Evolutionary conservation across 805 yeast species (phyloP), one percentile per base, ranked within the genome.

Genomic region (Starmera pachycereana): DNA sequence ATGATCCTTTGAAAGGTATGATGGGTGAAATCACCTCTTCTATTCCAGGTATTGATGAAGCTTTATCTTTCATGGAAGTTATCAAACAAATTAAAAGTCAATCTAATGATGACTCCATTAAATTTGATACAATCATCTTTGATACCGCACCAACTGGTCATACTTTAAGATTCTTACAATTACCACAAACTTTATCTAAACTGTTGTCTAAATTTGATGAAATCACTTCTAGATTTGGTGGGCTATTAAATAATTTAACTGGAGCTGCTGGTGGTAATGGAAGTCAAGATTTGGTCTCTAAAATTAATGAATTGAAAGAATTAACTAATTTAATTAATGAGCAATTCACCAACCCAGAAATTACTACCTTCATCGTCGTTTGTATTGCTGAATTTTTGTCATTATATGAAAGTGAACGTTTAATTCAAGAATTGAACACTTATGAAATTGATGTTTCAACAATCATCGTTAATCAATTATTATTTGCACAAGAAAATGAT

Each of bases 91-190:
- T 92, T 62, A 89, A 88, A 63, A 78, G 74, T 49, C 92, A 84
- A 64, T 68, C 69, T 46, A 50, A 50, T 22, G 63, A 64, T 14
- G 56, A 60, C 27, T 63, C 61, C 27, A 65, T 72, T 44, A 70
- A 70, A 36, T 92, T 83, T 59, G 87, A 84, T 50, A 87, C 95
- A 8, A 89, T 92, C 48, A 87, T 92, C 49, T 92, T 92, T 56
- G 99, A 92, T 62, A 92, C 99, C n/a, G 98, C 99, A 0, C 99
- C 99, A 52, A 92, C 99, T 0, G 99, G 99, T 31, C 99, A 92
- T 63, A 92, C 98, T 3, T 69, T 92, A 52, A 77, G 99, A 55
- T 92, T 92, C 62, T 71, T 92, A 60, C 96, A 89, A 63, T 76
- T 92, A 54, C 99, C 99, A 32, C 76, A 94, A 27, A 89, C 96